Evolutionary conservation across 441 rosid species (phyloP).

Genomic region (Brassica hybrid): DNA sequence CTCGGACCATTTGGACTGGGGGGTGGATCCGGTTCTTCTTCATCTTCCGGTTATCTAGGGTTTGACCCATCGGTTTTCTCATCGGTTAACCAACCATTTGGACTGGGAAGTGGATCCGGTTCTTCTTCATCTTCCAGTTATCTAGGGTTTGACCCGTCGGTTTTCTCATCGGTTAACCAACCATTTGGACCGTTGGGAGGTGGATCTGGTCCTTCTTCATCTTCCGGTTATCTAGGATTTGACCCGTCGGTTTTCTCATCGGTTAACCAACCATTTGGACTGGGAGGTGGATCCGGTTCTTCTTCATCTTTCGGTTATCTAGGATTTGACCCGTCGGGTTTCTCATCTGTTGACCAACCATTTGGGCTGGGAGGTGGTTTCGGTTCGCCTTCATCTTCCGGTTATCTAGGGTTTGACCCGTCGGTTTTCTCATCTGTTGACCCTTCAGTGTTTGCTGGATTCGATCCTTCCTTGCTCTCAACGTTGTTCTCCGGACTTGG

Average conservation of each 20-base stretch:
- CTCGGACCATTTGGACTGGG: constrained; percentile 25
- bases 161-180: background rate
- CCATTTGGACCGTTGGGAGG: constrained; percentile 19
- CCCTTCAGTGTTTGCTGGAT: constrained; percentile 33
- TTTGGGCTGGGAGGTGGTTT: constrained; percentile 18
- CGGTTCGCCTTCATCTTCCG: constrained; percentile 18
- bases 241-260: background rate
- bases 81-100: background rate
- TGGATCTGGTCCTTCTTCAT: background rate
- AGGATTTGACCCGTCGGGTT: background rate
- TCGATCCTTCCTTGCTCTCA: constrained; percentile 35
- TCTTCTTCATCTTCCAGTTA: background rate
- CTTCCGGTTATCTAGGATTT: background rate
- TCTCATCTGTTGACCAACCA: constrained; percentile 2
- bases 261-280: background rate
- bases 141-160: background rate
- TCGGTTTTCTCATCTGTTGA: constrained; percentile 21
- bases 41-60: background rate
- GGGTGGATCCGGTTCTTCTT: background rate
- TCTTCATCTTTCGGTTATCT: background rate
- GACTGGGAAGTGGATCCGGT: background rate
- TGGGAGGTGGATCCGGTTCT: background rate
- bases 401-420: constrained; percentile 12
- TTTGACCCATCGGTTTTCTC: background rate
- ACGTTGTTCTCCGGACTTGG: constrained; percentile 34